Conservation (phyloP, 2,329 filamentous ascomycete species). For the Mycosphaerella arachidis region DNA sequence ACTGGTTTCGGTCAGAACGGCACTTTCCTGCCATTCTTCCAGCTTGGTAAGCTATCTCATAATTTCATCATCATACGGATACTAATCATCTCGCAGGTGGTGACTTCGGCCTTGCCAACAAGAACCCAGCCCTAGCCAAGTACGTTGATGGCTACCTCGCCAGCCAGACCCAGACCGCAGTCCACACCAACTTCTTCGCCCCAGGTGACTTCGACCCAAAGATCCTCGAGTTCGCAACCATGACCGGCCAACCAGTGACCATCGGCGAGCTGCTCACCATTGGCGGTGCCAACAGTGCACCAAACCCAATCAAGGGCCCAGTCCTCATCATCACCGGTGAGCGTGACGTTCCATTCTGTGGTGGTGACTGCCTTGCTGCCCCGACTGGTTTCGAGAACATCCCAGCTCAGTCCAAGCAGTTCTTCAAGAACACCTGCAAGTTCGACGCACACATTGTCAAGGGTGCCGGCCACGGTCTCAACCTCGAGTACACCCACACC, state of each 20-base stretch:
- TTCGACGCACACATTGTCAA: constrained; percentile 55
- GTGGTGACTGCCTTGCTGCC: constrained; percentile 52
- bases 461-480: constrained; percentile 39
- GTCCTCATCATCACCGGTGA: constrained; percentile 59
- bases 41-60: constrained; percentile 13
- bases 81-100: constrained; percentile 12
- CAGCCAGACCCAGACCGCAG: constrained; percentile 42
- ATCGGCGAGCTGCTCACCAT: constrained; percentile 58
- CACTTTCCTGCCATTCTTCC: constrained; percentile 40
- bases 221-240: constrained; percentile 46
- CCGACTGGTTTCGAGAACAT: constrained; percentile 42
- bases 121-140: constrained; percentile 24
- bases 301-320: constrained; percentile 47
- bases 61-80: background rate
- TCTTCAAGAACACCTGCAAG: constrained; percentile 42
- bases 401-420: constrained; percentile 39
- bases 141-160: constrained; percentile 52
- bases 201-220: constrained; percentile 53
- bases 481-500: constrained; percentile 31
- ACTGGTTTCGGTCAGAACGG: constrained; percentile 55
- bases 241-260: constrained; percentile 53
- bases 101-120: constrained; percentile 32
- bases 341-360: constrained; percentile 52
- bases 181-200: constrained; percentile 48
- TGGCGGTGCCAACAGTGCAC: constrained; percentile 34